Evolutionary conservation across 371 early-diverging fungal species (phyloP), one percentile per base, ranked within the genome.

Genomic region (Syncephalastrum monosporum): DNA sequence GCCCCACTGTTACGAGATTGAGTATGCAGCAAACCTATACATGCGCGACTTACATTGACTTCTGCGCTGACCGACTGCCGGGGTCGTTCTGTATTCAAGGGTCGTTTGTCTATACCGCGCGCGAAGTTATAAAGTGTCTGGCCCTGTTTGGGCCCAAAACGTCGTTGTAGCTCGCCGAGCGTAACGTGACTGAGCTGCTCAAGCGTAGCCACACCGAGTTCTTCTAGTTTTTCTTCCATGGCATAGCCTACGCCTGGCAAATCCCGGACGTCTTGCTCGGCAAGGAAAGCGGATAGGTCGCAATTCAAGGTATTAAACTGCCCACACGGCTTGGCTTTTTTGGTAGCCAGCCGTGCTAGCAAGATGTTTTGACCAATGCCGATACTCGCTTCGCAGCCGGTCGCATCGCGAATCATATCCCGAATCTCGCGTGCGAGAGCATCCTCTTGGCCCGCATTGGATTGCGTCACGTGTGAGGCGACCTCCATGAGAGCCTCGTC

Each of bases 271-370:
- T 50, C 38, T 38, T 60, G 60, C 23, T 59, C 41, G 12, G 7
- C 80, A 76, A 84, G 56, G 82, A 68, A 55, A 64, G 70, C 53
- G 38, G 38, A 2, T 2, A 33, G 10, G 38, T 33, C 38, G 38
- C 38, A 33, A 33, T 33, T 10, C 10, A 33, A 12, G 6, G 38
- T 12, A 60, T 41, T 55, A 59, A 49, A 82, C 14, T 81, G 81
- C 5, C 90, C 91, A 56, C 91, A 69, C 0, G 96, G 95, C 60
- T 95, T 95, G 8, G 96, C 96, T 49, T 72, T 73, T 48, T 77
- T 80, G 2, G 93, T 93, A 0, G 95, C 89, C 27, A 94, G 61
- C 51, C 79, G 77, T 17, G 93, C 92, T n/a, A 92, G 44, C 5
- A 94, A 71, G 53, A 90, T 85, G 53, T 84, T 92, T 8, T 79